Percentiles rank a stretch among this genome's conserved stretches.
phyloP scores from a whole-genome alignment of 768 basidiomycete species.

The Lentinus brumalis region DNA sequence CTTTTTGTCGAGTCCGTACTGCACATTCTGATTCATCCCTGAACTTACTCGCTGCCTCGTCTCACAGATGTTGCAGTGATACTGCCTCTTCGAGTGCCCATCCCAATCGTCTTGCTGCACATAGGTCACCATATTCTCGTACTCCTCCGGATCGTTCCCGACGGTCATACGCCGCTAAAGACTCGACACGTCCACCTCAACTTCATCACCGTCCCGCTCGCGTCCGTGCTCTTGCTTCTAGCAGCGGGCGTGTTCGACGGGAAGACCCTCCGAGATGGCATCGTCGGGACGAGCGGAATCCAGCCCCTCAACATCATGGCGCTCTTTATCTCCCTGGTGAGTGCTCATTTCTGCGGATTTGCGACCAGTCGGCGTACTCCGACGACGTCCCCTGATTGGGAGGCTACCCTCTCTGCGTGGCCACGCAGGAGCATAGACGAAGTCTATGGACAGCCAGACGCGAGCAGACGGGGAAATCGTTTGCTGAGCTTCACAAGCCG shows the following conservation, averaged over 20 bases:
- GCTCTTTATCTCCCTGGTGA: conserved; percentile 80
- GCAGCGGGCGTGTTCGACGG: conserved; percentile 33
- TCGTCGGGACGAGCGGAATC: conserved; percentile 77
- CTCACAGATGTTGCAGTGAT: conserved; percentile 29
- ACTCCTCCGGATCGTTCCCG: not conserved
- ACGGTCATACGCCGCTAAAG: not conserved
- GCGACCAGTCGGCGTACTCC: too few relatives aligned
- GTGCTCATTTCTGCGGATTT: conserved; percentile 8
- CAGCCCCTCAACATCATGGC: conserved; percentile 93
- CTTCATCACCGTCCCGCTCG: conserved; percentile 34
- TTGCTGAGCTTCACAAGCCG: not conserved
- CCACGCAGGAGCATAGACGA: too few relatives aligned
- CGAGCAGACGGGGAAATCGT: too few relatives aligned
- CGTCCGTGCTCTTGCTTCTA: conserved; percentile 32
- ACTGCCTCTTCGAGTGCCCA: conserved; percentile 23
- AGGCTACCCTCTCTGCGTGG: too few relatives aligned
- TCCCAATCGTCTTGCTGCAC: conserved; percentile 3
- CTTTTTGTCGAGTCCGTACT: conserved; percentile 28
- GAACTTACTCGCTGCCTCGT: not conserved
- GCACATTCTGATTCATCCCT: not conserved
- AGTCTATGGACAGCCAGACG: too few relatives aligned
- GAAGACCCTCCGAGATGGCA: conserved; percentile 66
- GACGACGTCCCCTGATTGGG: too few relatives aligned
- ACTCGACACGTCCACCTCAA: conserved; percentile 28
- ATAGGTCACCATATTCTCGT: conserved; percentile 1